Percentiles rank a stretch among this genome's conserved stretches.
Evolutionary conservation across 352 stramenopile genomes (phyloP).

Genomic region (Elongisporangium undulatum): DNA sequence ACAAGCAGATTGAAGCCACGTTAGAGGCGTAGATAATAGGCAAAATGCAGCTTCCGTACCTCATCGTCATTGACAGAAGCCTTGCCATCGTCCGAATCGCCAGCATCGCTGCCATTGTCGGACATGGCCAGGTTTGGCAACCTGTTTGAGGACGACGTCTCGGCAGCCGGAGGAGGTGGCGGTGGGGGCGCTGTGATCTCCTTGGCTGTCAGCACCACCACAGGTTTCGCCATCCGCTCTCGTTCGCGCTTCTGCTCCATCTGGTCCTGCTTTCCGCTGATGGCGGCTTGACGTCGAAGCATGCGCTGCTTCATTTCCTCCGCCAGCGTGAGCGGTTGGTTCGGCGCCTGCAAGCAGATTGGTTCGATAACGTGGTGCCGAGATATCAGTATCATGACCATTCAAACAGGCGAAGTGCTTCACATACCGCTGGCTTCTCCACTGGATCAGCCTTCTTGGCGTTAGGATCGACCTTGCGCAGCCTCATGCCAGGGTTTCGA

Average conservation of each 20-base stretch:
- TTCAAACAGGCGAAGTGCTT: no score
- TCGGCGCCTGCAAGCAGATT: slow-evolving; percentile 6
- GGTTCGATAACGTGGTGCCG: not conserved
- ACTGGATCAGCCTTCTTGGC: slow-evolving; percentile 24
- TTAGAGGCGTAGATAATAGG: slow-evolving; percentile 2
- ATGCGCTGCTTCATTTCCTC: slow-evolving; percentile 84
- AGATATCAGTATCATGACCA: not conserved
- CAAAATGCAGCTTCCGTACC: slow-evolving; percentile 9
- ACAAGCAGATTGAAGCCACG: not conserved
- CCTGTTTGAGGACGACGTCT: slow-evolving; percentile 30
- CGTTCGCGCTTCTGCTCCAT: slow-evolving; percentile 77
- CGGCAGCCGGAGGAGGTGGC: slow-evolving; percentile 38
- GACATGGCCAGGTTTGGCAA: slow-evolving; percentile 79
- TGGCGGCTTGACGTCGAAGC: slow-evolving; percentile 63
- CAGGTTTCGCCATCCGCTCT: slow-evolving; percentile 61
- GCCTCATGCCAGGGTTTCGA: slow-evolving; percentile 49
- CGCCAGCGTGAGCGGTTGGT: slow-evolving; percentile 63
- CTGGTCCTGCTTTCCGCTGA: slow-evolving; percentile 82
- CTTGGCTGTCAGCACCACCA: slow-evolving; percentile 73
- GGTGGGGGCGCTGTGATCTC: slow-evolving; percentile 57
- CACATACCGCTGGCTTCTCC: slow-evolving; percentile 26
- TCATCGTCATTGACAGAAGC: slow-evolving; percentile 62
- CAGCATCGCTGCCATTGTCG: slow-evolving; percentile 67
- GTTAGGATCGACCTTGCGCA: slow-evolving; percentile 37
- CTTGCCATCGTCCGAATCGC: slow-evolving; percentile 41